These are phyloP conservation scores for Sporothrix variecibatus DNA, from an alignment of 2,329 filamentous ascomycete species.

Conservation along the genomic window DNA sequence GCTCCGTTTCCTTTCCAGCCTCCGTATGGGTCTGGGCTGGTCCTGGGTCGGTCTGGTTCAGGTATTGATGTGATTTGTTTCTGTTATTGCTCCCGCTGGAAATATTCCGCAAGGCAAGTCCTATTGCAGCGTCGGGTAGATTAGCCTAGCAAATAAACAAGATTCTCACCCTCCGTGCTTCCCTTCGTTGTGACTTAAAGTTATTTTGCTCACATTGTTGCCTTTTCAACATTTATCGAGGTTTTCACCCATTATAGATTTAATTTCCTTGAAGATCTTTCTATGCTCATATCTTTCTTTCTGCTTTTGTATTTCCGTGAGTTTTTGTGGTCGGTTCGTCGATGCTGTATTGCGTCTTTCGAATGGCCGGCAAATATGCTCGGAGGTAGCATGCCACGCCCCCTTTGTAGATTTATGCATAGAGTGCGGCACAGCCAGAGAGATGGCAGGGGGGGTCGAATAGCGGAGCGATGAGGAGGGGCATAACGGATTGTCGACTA, in stretches of 20 bases:
- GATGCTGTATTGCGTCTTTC: background rate
- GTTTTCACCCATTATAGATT: background rate
- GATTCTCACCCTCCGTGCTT: background rate
- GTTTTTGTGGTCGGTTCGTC: background rate
- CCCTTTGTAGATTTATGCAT: background rate
- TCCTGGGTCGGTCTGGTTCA: background rate
- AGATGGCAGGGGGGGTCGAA: background rate
- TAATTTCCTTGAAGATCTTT: background rate
- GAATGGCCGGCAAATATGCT: constrained; percentile 1
- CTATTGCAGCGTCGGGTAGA: background rate
- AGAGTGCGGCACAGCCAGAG: constrained; percentile 8
- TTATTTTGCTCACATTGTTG: background rate
- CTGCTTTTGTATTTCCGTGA: background rate
- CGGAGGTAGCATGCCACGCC: constrained; percentile 6
- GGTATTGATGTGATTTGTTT: background rate
- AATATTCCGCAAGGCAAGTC: background rate
- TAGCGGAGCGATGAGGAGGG: background rate
- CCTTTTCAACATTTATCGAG: too few species aligned
- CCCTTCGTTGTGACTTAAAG: background rate
- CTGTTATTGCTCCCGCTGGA: background rate
- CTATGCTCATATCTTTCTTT: too few species aligned
- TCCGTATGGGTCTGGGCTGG: background rate
- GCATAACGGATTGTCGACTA: background rate
- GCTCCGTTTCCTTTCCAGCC: background rate
- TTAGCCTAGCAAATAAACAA: constrained; percentile 14